Evolutionary conservation across 345 rosid species (phyloP).

Genomic region (Brassica carinata): DNA sequence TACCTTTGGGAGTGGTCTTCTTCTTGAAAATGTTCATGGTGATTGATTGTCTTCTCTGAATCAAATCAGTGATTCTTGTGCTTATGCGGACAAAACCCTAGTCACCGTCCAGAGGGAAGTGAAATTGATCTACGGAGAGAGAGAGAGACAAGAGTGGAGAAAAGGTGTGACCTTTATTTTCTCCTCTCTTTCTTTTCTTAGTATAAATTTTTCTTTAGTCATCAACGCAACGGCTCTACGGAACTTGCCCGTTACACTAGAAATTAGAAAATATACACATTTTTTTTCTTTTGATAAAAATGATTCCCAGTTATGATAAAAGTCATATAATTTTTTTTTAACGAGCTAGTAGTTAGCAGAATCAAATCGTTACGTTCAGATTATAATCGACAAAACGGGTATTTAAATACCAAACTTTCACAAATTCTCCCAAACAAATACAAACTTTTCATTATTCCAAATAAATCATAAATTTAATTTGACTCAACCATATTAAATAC

Average conservation of each 20-base stretch:
- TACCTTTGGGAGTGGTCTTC: slow-evolving; percentile 88
- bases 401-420: too few relatives aligned
- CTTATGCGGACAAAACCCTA: slow-evolving; percentile 2
- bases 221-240: slow-evolving; percentile 23
- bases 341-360: too few relatives aligned
- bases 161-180: background rate
- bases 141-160: background rate
- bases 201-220: background rate
- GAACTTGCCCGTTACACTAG: slow-evolving; percentile 15
- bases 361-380: too few relatives aligned
- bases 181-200: background rate
- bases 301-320: too few relatives aligned
- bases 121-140: background rate
- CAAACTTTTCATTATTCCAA: too few relatives aligned
- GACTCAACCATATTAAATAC: too few relatives aligned
- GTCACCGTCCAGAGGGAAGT: background rate
- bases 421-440: too few relatives aligned
- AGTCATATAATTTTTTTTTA: too few relatives aligned
- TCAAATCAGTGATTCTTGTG: background rate
- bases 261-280: too few relatives aligned
- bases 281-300: too few relatives aligned
- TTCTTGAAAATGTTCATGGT: slow-evolving; percentile 35
- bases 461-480: too few relatives aligned
- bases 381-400: too few relatives aligned
- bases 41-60: background rate